Evolutionary conservation across 805 yeast genomes (phyloP).

Genomic region (Wickerhamiella domercqiae): DNA sequence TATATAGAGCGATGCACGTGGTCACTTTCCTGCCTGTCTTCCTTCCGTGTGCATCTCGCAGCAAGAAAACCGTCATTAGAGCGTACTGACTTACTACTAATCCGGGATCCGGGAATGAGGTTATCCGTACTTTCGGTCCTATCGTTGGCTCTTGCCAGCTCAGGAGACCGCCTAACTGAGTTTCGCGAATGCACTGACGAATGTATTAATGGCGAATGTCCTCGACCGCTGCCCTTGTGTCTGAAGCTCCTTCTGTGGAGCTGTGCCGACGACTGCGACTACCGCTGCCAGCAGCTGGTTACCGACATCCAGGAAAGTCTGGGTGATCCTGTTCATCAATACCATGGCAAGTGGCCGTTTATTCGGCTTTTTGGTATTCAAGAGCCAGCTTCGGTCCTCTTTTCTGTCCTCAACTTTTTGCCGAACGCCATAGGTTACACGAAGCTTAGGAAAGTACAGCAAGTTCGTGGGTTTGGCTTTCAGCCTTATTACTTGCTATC

Average conservation of each 20-base stretch:
- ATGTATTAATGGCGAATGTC: slow-evolving; percentile 27
- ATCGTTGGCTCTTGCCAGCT: slow-evolving; percentile 27
- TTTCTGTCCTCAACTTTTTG: slow-evolving; percentile 54
- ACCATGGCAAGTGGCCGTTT: slow-evolving; percentile 98
- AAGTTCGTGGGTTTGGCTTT: slow-evolving; percentile 18
- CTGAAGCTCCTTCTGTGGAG: slow-evolving; percentile 49
- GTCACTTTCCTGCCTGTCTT: too few relatives aligned
- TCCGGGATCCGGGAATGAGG: too few relatives aligned
- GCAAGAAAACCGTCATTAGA: too few relatives aligned
- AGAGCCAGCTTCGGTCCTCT: slow-evolving; percentile 65
- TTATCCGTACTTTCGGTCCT: too few relatives aligned
- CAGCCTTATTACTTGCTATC: slow-evolving; percentile 30
- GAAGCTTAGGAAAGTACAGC: slow-evolving; percentile 21
- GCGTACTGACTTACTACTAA: too few relatives aligned
- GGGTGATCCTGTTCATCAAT: slow-evolving; percentile 54
- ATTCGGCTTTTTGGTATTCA: slow-evolving; percentile 62
- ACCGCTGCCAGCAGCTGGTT: slow-evolving; percentile 71
- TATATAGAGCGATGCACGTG: too few relatives aligned
- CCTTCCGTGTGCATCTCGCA: too few relatives aligned
- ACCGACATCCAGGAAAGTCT: slow-evolving; percentile 36
- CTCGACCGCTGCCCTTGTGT: slow-evolving; percentile 24
- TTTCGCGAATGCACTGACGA: slow-evolving; percentile 31
- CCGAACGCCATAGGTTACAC: slow-evolving; percentile 41
- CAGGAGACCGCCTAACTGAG: slow-evolving; percentile 37
- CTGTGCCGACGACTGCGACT: slow-evolving; percentile 74